phyloP scores from a whole-genome alignment of 2,329 filamentous ascomycete genomes.

The Falciphora oryzae region DNA sequence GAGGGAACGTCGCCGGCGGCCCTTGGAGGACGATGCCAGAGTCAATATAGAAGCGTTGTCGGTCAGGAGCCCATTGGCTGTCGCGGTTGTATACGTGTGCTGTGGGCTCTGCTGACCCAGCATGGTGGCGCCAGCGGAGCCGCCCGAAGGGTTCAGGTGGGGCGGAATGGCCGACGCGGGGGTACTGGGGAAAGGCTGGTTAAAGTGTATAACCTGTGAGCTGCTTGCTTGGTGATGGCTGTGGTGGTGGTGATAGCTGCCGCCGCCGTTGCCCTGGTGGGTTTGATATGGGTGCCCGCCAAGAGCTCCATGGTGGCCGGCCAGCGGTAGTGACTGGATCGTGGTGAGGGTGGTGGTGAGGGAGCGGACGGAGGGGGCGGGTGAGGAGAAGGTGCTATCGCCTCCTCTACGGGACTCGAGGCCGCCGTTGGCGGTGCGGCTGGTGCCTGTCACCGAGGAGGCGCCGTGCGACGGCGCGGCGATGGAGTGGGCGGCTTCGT shows the following conservation, averaged over 20 bases:
- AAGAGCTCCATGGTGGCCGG: constrained; percentile 33
- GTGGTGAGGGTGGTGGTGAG: constrained; percentile 80
- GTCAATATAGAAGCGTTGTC: constrained; percentile 85
- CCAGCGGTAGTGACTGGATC: constrained; percentile 66
- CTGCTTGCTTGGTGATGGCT: constrained; percentile 21
- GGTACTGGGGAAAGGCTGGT: constrained; percentile 59
- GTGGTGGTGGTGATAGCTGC: constrained; percentile 17
- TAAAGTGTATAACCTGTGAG: constrained; percentile 53
- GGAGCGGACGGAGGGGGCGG: constrained; percentile 73
- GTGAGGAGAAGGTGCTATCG: constrained; percentile 75
- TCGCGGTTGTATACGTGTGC: constrained; percentile 70
- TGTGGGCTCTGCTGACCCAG: constrained; percentile 24
- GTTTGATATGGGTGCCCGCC: constrained; percentile 22
- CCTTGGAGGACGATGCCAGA: constrained; percentile 75
- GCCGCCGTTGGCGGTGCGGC: constrained; percentile 60
- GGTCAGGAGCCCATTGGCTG: constrained; percentile 73
- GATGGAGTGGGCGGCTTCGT: constrained; percentile 69
- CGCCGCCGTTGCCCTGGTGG: constrained; percentile 33
- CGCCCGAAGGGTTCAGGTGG: constrained; percentile 51
- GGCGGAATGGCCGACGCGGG: constrained; percentile 67
- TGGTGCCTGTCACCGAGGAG: constrained; percentile 66
- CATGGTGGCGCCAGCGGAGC: background rate
- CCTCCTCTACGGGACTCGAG: constrained; percentile 64
- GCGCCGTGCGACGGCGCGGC: constrained; percentile 67
- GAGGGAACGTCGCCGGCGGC: constrained; percentile 69